Evolutionary conservation across 495 filamentous ascomycete genomes (phyloP), one percentile per base, ranked within the genome.

Genomic region (Astrocystis sublimbata): DNA sequence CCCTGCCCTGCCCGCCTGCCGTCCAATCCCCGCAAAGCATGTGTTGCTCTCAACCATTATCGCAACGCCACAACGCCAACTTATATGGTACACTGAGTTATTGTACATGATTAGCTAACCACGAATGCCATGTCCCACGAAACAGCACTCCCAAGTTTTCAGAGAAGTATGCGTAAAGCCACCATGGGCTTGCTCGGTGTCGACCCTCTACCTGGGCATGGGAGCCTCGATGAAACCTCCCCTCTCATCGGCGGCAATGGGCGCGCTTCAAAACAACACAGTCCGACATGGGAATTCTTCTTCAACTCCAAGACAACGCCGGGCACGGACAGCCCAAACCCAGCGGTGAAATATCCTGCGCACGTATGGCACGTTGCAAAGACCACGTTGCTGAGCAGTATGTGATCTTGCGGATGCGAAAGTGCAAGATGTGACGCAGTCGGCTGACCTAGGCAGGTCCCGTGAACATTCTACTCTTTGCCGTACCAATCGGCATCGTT

Each of bases 401-500:
- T 47, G 79, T 76, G 72, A 9, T 30, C 26, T 23, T 23, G 2
- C 13, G 12, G 15, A 52, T 30, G 10, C 12, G 23, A 4, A 46
- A 43, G 6, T 12, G 12, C 23, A 41, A 24, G 7, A 30, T 17
- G 28, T 12, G 19, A 9, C 21, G 12, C 15, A 19, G 12, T 38
- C 36, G 55, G 28, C 60, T 62, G 21, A 62, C 30, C 9, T 43
- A 24, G 13, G 31, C 59, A 81, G 80, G 91, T 69, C 92, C 91
- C 73, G 88, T 94, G 72, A 98, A 97, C 71, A 63, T 94, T 28
- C 80, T 98, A 4, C 83, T 98, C 58, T 73, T 97, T 57, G 94
- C 96, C 70, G 94, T 98, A 8, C 94, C 94, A 6, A 69, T 96
- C 56, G 94, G 93, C 38, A 93, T 98, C 61, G 68, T 93, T 55